Evolutionary conservation across 2,329 filamentous ascomycete species (phyloP), one percentile per base, ranked within the genome.

Genomic region (Davidsoniella australis): DNA sequence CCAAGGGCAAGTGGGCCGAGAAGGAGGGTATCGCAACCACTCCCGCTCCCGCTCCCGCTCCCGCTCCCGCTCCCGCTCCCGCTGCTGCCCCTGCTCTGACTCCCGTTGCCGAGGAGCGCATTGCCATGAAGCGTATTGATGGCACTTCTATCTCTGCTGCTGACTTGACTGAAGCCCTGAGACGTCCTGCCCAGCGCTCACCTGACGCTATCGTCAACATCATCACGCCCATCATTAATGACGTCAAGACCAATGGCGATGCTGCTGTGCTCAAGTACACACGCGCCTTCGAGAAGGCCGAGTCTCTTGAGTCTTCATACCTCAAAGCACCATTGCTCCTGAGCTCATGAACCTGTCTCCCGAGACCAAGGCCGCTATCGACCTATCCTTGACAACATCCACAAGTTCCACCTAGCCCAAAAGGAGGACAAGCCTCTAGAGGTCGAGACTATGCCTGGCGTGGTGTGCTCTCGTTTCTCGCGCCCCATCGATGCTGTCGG

Each of bases 371-470:
- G 73, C 85, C 58, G 89, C 91, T n/a, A 94, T 98, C 56, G 89
- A 98, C 59, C 66, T 84, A 36, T 94, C 87, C 0, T 96, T 59
- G 85, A 94, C 59, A 98, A 98, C 62, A 98, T 98, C 58, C 75
- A 78, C 58, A 85, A 82, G 58, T 98, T 98, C 71, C 91, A 98
- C 67, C 76, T 83, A 12, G 89, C 89, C 0, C 91, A 98, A 59
- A 82, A 82, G 59, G 85, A 94, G 56, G 77, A 84, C 23, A 83
- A 86, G 63, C 73, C 85, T 2, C 71, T 98, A 5, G 66, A 79
- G 50, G 85, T 98, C 6, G 89, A 96, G 69, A 98, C 91, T 1
- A 98, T 98, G 91, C 91, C 91, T 0, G 91, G 91, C 29, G 87
- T 98, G 3, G 72, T 91, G 24, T 98, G 91, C 69, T 93, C 85